Percentiles rank a stretch among this genome's conserved stretches.
Conservation (phyloP, 495 filamentous ascomycete species). For the Xylaria acuta region DNA sequence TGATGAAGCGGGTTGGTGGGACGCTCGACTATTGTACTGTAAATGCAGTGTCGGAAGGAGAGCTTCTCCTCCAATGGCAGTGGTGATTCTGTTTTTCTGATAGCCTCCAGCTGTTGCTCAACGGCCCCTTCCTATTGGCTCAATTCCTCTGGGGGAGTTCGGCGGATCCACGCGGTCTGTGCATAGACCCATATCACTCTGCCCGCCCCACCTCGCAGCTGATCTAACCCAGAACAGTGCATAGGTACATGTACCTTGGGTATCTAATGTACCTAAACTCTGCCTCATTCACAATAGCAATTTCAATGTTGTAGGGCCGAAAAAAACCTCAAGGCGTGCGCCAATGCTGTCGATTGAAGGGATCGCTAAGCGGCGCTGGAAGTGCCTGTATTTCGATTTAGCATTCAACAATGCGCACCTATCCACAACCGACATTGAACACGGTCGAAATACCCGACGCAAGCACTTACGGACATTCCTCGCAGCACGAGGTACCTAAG, state of each 20-base stretch:
- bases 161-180: background rate
- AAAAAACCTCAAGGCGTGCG: background rate
- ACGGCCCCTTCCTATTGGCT: constrained; percentile 21
- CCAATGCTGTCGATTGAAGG: background rate
- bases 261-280: background rate
- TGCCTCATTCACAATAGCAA: background rate
- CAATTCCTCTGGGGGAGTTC: constrained; percentile 20
- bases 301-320: background rate
- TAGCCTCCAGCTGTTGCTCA: constrained; percentile 15
- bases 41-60: constrained; percentile 8
- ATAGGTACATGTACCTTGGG: background rate
- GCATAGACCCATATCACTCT: background rate
- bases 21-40: background rate
- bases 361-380: background rate
- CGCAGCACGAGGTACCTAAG: background rate
- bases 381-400: background rate
- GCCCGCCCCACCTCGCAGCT: background rate
- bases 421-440: background rate
- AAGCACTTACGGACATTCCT: no score
- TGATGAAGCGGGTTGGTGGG: constrained; percentile 15
- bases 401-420: background rate
- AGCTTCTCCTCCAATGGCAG: constrained; percentile 28
- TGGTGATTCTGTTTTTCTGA: constrained; percentile 33
- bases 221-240: background rate
- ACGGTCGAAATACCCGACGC: background rate